These are phyloP conservation scores for Martensiomyces pterosporus DNA, from an alignment of 192 early-diverging fungal species.

Conservation along the genomic window DNA sequence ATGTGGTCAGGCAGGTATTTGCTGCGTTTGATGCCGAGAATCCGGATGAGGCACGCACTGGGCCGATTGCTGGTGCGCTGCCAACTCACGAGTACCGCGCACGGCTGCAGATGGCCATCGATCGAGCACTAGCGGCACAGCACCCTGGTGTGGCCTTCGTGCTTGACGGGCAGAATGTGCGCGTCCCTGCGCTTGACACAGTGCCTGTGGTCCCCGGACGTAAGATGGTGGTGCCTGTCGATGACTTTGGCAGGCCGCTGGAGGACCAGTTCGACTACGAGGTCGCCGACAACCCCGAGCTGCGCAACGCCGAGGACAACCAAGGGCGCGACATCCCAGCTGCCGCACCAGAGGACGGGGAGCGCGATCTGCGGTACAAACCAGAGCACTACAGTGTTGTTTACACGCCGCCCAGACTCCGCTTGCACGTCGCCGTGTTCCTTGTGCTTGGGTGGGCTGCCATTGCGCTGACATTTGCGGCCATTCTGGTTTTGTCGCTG, in stretches of 20 bases:
- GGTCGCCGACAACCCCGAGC: constrained; percentile 55
- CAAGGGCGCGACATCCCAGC: constrained; percentile 26
- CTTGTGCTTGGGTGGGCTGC: constrained; percentile 29
- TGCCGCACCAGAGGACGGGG: constrained; percentile 40
- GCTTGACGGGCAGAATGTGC: constrained; percentile 62
- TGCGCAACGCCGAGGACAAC: constrained; percentile 13
- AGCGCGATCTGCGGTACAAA: constrained; percentile 51
- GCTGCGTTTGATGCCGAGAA: constrained; percentile 17
- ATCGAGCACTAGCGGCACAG: constrained; percentile 40
- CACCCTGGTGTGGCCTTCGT: constrained; percentile 54
- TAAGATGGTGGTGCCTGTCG: constrained; percentile 77
- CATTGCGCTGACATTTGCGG: constrained; percentile 37
- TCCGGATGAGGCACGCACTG: constrained; percentile 21
- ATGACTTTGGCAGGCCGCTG: constrained; percentile 52
- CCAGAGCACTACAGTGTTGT: constrained; percentile 67
- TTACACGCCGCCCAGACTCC: constrained; percentile 65
- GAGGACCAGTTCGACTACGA: constrained; percentile 57
- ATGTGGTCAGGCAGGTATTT: constrained; percentile 46
- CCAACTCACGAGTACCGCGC: constrained; percentile 19
- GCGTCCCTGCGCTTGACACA: constrained; percentile 82
- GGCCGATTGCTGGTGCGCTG: constrained; percentile 6
- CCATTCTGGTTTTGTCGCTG: constrained; percentile 50
- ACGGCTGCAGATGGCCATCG: constrained; percentile 29
- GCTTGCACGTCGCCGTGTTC: constrained; percentile 13
- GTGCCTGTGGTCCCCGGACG: constrained; percentile 76